These are phyloP conservation scores for Isabelozyma rhagii DNA, from an alignment of 805 yeast species.

Conservation along the genomic window DNA sequence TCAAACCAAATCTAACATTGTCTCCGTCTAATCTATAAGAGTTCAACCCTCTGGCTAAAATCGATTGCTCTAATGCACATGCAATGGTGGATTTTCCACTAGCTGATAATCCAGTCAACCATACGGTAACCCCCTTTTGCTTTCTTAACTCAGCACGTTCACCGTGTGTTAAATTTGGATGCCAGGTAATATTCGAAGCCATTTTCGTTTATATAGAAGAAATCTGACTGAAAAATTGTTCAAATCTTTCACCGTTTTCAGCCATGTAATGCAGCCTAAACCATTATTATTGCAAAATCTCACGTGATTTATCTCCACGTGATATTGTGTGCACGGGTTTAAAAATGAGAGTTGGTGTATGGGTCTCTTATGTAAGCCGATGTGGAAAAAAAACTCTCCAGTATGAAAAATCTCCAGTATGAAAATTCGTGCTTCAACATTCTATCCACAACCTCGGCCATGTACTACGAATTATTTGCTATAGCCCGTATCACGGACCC, in stretches of 20 bases:
- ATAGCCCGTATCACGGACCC: constrained; percentile 78
- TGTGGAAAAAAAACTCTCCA: background rate
- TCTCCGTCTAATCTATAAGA: constrained; percentile 94
- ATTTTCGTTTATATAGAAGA: constrained; percentile 32
- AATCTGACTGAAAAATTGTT: background rate
- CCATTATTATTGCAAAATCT: background rate
- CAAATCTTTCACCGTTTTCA: background rate
- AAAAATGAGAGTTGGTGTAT: background rate
- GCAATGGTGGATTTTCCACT: constrained; percentile 95
- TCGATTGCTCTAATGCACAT: constrained; percentile 83
- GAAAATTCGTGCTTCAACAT: background rate
- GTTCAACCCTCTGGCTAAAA: constrained; percentile 64
- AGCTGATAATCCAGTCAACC: constrained; percentile 96
- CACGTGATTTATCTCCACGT: background rate
- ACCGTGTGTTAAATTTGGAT: constrained; percentile 77
- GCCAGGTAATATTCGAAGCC: constrained; percentile 98
- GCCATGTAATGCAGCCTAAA: background rate
- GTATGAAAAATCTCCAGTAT: background rate
- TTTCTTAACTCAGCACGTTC: constrained; percentile 72
- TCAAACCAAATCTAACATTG: constrained; percentile 89
- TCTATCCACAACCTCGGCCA: constrained; percentile 18
- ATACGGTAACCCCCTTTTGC: constrained; percentile 85
- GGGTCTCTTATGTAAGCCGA: background rate
- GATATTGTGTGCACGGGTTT: background rate
- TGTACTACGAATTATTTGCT: constrained; percentile 90